Conservation (phyloP, 2,329 filamentous ascomycete genomes). For the Penicillium sp. region DNA sequence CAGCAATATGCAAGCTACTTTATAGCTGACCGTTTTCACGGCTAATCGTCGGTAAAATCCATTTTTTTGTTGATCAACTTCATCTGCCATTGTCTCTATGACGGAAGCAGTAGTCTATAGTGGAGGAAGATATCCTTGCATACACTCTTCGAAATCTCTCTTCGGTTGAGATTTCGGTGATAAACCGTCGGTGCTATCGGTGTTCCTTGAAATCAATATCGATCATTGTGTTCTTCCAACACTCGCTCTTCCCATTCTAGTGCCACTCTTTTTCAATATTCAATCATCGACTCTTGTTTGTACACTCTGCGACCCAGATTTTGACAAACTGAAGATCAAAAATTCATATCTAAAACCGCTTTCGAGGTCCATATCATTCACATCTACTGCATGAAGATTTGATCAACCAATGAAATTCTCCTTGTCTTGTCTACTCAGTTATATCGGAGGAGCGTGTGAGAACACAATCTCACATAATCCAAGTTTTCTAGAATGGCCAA, state of each 20-base stretch:
- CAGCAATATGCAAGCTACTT: neutral
- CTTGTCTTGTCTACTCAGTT: too few species aligned
- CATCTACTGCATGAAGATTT: neutral
- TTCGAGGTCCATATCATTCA: neutral
- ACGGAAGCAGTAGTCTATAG: too few species aligned
- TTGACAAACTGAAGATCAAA: neutral
- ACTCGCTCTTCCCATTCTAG: too few species aligned
- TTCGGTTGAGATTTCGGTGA: neutral
- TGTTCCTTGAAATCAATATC: neutral
- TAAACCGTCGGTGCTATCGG: neutral
- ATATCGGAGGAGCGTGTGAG: neutral
- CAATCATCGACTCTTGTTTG: too few species aligned
- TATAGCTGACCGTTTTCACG: conserved; percentile 1
- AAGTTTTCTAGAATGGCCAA: neutral
- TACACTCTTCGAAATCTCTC: neutral
- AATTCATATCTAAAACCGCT: neutral
- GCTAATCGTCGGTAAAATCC: conserved; percentile 12
- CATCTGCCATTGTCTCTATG: neutral
- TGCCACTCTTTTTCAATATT: too few species aligned
- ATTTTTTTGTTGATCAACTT: neutral
- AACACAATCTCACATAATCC: neutral
- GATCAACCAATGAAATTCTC: neutral
- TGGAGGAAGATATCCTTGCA: neutral
- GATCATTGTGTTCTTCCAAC: neutral
- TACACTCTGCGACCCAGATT: neutral